Evolutionary conservation across 495 filamentous ascomycete species (phyloP), one percentile per base, ranked within the genome.

Genomic region (Hypoxylon perforatum): DNA sequence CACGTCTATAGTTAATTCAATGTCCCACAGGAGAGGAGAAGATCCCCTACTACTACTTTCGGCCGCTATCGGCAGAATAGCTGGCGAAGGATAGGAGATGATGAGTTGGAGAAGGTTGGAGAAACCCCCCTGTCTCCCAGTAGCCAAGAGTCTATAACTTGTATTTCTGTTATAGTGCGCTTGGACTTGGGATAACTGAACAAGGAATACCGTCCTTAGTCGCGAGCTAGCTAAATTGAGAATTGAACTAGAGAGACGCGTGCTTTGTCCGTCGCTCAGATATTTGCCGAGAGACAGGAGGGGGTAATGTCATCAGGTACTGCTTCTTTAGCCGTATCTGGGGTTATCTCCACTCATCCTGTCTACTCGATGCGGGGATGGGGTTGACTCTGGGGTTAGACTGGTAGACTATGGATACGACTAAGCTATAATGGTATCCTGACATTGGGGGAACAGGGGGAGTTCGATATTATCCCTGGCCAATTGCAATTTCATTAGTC

Each of bases 31-130:
- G 57, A 42, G 47, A 50, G 45, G 50, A 39, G 21, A 15, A 4
- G 46, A 5, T 36, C 5, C 4, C 30, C 39, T 58, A 49, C 45
- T 21, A 41, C 46, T 36, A 47, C 48, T 30, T 41, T 33, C 12
- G 25, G 33, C 55, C 60, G 60, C 48, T 63, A 55, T 69, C 65
- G 65, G 65, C 28, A 41, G 42, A 60, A 63, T 62, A 25, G 33
- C 48, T n/a, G 47, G 60, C 66, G 60, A 61, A 30, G 25, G 15
- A 38, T 11, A 21, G 14, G 4, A 6, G 33, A 12, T 21, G 39
- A 28, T 14, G 33, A 39, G 65, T 69, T 69, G 65, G 65, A 50
- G 65, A 69, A 69, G 49, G 28, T 56, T 68, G 60, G 65, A 30
- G 55, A 45, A 55, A 50, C 19, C 28, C n/a, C 28, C 46, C 33